A percentile compares a stretch with the other conserved stretches of the same genome.
phyloP scores from a whole-genome alignment of 2,329 filamentous ascomycete genomes.

The Metarhizium brunneum region DNA sequence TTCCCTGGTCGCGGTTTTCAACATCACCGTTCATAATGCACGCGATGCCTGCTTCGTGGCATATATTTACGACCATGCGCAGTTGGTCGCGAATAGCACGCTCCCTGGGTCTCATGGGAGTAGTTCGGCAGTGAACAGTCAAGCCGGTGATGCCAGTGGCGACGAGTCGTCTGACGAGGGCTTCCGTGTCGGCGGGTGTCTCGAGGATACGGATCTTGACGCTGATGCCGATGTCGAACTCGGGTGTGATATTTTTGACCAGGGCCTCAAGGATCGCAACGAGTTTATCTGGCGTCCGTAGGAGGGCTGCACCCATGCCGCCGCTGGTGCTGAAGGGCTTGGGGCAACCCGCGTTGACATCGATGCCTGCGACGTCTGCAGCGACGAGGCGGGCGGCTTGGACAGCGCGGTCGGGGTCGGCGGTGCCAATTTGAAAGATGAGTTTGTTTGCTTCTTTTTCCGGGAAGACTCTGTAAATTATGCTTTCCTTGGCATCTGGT shows the following conservation, averaged over 20 bases:
- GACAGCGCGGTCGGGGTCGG: constrained; percentile 73
- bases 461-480: constrained; percentile 81
- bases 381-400: constrained; percentile 78
- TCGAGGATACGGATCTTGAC: constrained; percentile 92
- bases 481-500: constrained; percentile 46
- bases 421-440: constrained; percentile 89
- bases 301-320: constrained; percentile 90
- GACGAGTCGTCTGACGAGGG: constrained; percentile 68
- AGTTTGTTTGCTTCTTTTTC: constrained; percentile 63
- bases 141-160: constrained; percentile 84
- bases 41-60: constrained; percentile 75
- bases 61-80: constrained; percentile 72
- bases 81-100: constrained; percentile 79
- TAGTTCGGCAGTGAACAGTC: constrained; percentile 92
- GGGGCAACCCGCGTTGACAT: constrained; percentile 96
- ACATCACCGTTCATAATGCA: constrained; percentile 97
- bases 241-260: constrained; percentile 65
- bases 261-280: constrained; percentile 75
- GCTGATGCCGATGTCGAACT: constrained; percentile 83
- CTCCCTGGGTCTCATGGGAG: constrained; percentile 88
- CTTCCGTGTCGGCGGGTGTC: constrained; percentile 64
- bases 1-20: constrained; percentile 59
- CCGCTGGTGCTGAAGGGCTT: constrained; percentile 91
- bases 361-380: constrained; percentile 82
- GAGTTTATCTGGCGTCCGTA: constrained; percentile 76